These are phyloP conservation scores for Pterocarpus macrocarpus DNA, from an alignment of 306 rosid species.

Conservation along the genomic window DNA sequence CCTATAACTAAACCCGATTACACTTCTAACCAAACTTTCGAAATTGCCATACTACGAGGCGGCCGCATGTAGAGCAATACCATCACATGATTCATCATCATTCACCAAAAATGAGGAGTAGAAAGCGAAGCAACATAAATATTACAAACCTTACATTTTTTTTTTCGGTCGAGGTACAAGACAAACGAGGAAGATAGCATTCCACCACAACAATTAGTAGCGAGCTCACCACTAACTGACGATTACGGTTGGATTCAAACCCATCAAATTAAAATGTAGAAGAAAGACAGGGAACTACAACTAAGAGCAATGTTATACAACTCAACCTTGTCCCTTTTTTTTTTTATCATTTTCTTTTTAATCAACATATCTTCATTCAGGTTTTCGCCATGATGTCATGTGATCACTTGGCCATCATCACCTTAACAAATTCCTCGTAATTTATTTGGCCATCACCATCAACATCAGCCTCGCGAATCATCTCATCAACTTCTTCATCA, in stretches of 20 bases:
- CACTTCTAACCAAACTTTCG: too few species aligned
- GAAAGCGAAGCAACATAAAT: slow-evolving; percentile 29
- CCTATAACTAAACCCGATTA: too few species aligned
- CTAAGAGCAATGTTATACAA: slow-evolving; percentile 38
- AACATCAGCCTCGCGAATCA: slow-evolving; percentile 32
- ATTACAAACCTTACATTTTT: slow-evolving; percentile 22
- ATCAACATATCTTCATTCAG: slow-evolving; percentile 36
- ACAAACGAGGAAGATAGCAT: slow-evolving; percentile 47
- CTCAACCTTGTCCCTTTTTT: slow-evolving; percentile 35
- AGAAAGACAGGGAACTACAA: slow-evolving; percentile 18
- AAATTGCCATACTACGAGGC: too few species aligned
- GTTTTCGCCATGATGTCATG: neutral
- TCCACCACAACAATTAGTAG: slow-evolving; percentile 28
- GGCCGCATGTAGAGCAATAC: too few species aligned
- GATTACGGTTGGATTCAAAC: slow-evolving; percentile 40
- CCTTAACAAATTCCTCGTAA: slow-evolving; percentile 85
- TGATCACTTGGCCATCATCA: slow-evolving; percentile 85
- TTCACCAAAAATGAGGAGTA: slow-evolving; percentile 21
- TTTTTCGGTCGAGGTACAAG: slow-evolving; percentile 43
- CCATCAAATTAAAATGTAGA: slow-evolving; percentile 51
- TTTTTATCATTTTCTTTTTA: slow-evolving; percentile 6
- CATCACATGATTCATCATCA: neutral
- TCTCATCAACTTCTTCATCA: too few species aligned
- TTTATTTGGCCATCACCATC: slow-evolving; percentile 93
- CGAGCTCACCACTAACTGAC: too few species aligned